These are phyloP conservation scores for Prunus yedoensis DNA, from an alignment of 331 rosid species.

Conservation along the genomic window DNA sequence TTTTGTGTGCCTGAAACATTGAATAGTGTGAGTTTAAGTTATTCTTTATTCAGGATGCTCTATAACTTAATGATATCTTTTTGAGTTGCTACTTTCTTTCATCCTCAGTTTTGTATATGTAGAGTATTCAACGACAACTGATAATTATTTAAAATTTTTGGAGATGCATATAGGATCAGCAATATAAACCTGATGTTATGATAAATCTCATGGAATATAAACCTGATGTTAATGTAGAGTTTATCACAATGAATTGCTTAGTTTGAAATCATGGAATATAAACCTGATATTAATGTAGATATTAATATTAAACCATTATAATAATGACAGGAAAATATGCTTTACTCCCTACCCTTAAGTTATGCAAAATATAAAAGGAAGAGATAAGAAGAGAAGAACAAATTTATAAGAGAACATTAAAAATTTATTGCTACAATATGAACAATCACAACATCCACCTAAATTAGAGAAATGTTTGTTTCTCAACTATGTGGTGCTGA, in stretches of 20 bases:
- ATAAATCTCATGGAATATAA: not conserved
- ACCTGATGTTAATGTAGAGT: not conserved
- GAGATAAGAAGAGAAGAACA: not conserved
- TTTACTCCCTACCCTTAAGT: not conserved
- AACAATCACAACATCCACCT: not conserved
- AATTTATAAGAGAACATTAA: too few species aligned
- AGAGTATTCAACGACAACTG: not conserved
- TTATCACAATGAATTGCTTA: not conserved
- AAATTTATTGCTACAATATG: too few species aligned
- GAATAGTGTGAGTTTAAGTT: conserved; percentile 64
- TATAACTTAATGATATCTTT: not conserved
- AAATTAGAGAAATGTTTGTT: not conserved
- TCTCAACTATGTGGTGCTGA: not conserved
- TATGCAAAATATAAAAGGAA: not conserved
- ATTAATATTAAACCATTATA: not conserved
- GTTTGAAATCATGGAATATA: not conserved
- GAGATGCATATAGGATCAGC: not conserved
- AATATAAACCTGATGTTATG: not conserved
- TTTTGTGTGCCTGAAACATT: conserved; percentile 90
- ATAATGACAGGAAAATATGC: not conserved
- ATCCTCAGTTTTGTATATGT: not conserved
- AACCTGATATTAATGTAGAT: not conserved
- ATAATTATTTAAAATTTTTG: not conserved
- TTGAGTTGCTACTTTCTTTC: not conserved
- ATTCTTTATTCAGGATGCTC: conserved; percentile 1